Evolutionary conservation across 805 yeast genomes (phyloP).

Genomic region (Kluyveromyces siamensis): DNA sequence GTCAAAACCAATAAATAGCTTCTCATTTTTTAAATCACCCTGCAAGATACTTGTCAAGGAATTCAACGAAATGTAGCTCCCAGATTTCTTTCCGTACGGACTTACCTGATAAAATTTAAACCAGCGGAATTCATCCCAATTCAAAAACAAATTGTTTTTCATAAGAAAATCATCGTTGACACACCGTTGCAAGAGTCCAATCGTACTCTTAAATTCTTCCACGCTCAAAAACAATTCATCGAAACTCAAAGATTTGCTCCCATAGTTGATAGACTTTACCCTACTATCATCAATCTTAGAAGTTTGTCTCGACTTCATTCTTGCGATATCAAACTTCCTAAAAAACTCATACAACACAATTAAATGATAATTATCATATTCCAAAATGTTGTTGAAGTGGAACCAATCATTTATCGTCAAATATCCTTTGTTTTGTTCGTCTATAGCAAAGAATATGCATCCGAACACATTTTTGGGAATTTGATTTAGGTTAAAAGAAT

Average conservation of each 20-base stretch:
- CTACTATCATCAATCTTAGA: conserved; percentile 13
- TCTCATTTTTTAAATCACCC: conserved; percentile 32
- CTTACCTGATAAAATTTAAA: conserved; percentile 20
- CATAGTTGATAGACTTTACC: conserved; percentile 30
- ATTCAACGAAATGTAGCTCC: conserved; percentile 29
- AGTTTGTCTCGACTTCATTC: conserved; percentile 7
- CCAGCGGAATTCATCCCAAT: conserved; percentile 29
- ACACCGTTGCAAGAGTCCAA: conserved; percentile 26
- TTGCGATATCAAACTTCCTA: conserved; percentile 35
- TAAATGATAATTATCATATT: conserved; percentile 39
- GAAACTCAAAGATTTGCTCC: conserved; percentile 31
- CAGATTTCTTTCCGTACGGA: conserved; percentile 13
- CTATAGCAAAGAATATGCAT: conserved; percentile 73
- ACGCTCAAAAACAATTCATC: conserved; percentile 28
- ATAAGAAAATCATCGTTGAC: conserved; percentile 24
- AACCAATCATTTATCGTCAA: conserved; percentile 65
- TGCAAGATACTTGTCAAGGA: conserved; percentile 35
- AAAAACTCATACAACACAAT: conserved; percentile 47
- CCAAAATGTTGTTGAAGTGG: conserved; percentile 49
- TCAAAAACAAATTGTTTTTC: conserved; percentile 20
- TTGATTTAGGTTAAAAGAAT: conserved; percentile 38
- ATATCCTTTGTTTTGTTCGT: conserved; percentile 59
- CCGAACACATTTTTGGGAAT: conserved; percentile 54
- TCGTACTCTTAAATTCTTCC: conserved; percentile 26
- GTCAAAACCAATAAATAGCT: conserved; percentile 26